phyloP scores from a whole-genome alignment of 2,329 filamentous ascomycete genomes.

The Aureobasidium sp. region DNA sequence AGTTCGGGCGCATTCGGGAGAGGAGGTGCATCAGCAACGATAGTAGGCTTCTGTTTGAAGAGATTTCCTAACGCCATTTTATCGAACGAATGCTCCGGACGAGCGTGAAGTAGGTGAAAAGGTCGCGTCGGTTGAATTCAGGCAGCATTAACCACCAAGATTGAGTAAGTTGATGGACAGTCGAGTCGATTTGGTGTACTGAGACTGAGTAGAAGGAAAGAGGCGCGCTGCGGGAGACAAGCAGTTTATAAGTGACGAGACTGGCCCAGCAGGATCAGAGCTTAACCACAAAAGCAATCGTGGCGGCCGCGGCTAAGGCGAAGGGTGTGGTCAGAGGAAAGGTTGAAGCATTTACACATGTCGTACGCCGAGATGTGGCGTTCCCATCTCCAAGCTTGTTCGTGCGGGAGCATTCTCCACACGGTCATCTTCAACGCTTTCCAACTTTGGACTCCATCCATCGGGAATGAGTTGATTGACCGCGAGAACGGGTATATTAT shows the following conservation, averaged over 20 bases:
- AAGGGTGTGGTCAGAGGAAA: constrained; percentile 1
- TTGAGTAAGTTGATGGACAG: not conserved
- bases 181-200: constrained; percentile 1
- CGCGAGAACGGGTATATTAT: not conserved
- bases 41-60: constrained; percentile 11
- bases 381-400: not conserved
- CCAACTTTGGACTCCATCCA: not conserved
- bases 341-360: not conserved
- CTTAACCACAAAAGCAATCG: constrained; percentile 1
- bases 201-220: not conserved
- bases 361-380: not conserved
- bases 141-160: constrained; percentile 30
- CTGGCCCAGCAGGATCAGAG: not conserved
- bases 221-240: not conserved
- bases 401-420: not conserved
- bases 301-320: not conserved
- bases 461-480: not conserved
- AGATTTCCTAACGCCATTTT: constrained; percentile 42
- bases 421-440: not conserved
- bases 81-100: constrained; percentile 38
- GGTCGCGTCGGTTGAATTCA: constrained; percentile 24
- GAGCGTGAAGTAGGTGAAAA: constrained; percentile 31
- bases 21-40: constrained; percentile 14
- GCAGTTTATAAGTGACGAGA: not conserved
- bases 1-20: constrained; percentile 12